These are phyloP conservation scores for Royoungia palumana DNA, from an alignment of 768 basidiomycete genomes.

Conservation along the genomic window DNA sequence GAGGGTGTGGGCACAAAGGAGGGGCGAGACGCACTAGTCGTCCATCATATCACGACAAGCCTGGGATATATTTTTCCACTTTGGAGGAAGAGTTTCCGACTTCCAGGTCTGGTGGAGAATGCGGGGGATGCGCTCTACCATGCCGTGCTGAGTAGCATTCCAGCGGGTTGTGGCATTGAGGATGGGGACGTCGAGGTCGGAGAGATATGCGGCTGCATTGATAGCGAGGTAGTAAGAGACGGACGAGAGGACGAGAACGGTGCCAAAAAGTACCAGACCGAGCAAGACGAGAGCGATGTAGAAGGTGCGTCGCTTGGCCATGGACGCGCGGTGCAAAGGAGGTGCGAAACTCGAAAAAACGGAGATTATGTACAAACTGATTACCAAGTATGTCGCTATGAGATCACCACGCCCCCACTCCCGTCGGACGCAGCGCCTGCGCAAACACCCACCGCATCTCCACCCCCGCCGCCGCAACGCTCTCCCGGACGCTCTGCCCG, in stretches of 20 bases:
- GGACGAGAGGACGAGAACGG: constrained; percentile 87
- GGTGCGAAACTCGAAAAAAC: constrained; percentile 1
- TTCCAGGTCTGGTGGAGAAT: constrained; percentile 99
- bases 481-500: constrained; percentile 48
- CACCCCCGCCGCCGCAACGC: constrained; percentile 45
- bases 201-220: constrained; percentile 71
- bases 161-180: constrained; percentile 53
- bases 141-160: constrained; percentile 60
- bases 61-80: constrained; percentile 79
- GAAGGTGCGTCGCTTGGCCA: constrained; percentile 45
- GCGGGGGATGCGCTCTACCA: constrained; percentile 77
- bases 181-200: constrained; percentile 69
- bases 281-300: constrained; percentile 53
- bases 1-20: constrained; percentile 10
- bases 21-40: constrained; percentile 75
- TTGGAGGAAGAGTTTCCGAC: constrained; percentile 74
- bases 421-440: constrained; percentile 42
- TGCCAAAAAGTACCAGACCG: constrained; percentile 79
- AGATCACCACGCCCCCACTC: constrained; percentile 14
- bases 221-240: constrained; percentile 89
- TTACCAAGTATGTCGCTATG: background rate
- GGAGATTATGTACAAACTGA: background rate
- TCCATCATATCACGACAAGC: constrained; percentile 89
- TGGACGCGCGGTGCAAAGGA: constrained; percentile 13
- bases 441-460: constrained; percentile 50